Evolutionary conservation across 75 land plant genomes (phyloP), one percentile per base, ranked within the genome.

Genomic region (Gnetum montanum): DNA sequence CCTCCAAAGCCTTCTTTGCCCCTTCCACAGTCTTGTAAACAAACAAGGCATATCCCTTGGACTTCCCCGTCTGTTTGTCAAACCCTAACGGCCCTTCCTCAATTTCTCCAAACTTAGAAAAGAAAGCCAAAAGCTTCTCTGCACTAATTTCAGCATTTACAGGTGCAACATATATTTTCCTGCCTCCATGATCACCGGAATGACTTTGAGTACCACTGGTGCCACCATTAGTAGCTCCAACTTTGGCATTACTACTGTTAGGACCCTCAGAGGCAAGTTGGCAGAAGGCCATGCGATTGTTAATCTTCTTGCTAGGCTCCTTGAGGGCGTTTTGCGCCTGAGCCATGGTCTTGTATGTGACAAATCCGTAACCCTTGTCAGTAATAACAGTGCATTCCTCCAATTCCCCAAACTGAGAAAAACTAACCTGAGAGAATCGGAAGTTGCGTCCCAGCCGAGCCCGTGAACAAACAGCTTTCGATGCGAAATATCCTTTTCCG

Each of bases 31-130:
- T 57, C 69, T 65, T 75, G 37, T 65, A 75, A 3, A 75, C 49
- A 31, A 75, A 54, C 3, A 75, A 45, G 0, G 75, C 78, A 48
- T 23, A 71, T 0, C 78, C 78, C 31, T 57, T 60, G 29, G 68
- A 64, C 38, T 57, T 64, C 15, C 77, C 77, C 0, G 77, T 69
- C 25, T 40, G 12, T 59, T 65, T 66, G 51, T 76, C 79, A 23
- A 76, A 66, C 37, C 79, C 79, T 15, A 77, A 7, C 18, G 77
- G 80, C 18, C 80, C 77, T 26, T 73, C 77, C 40, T 62, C 72
- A 19, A 73, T 58, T 53, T 77, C 82, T 1, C 82, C 82, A 24
- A 44, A 78, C 34, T 60, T 41, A 0, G 74, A 56, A 37, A 78
- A 78, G 47, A 75, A 55, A 1, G 19, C 28, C 4, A 43, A 48